Percentiles rank a stretch among this genome's conserved stretches.
Evolutionary conservation across 345 rosid genomes (phyloP).

Genomic region (Zanthoxylum bungeanum): DNA sequence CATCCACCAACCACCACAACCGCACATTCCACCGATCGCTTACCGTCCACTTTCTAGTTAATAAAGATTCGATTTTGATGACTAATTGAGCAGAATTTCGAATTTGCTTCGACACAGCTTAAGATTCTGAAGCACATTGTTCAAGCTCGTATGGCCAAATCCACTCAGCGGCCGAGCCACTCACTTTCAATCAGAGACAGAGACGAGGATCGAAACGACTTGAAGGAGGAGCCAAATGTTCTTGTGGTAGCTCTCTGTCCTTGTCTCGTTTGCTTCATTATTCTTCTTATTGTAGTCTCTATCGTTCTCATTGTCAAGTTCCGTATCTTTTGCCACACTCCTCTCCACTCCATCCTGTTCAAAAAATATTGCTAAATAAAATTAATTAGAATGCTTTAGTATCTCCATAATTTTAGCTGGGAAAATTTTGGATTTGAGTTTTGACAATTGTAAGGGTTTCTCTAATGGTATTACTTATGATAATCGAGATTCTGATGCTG

Average conservation of each 20-base stretch:
- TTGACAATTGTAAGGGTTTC: slow-evolving; percentile 20
- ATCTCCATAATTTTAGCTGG: neutral
- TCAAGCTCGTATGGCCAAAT: slow-evolving; percentile 34
- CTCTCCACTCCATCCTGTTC: slow-evolving; percentile 52
- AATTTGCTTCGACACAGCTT: slow-evolving; percentile 3
- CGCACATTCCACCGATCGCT: neutral
- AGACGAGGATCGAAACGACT: slow-evolving; percentile 25
- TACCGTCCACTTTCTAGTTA: neutral
- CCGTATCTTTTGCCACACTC: slow-evolving; percentile 63
- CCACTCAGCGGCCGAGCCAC: slow-evolving; percentile 34
- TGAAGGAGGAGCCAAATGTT: slow-evolving; percentile 35
- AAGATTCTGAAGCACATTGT: slow-evolving; percentile 8
- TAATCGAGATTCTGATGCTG: slow-evolving; percentile 26
- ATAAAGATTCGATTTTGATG: slow-evolving; percentile 36
- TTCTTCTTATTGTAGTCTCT: slow-evolving; percentile 45
- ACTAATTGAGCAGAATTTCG: slow-evolving; percentile 8
- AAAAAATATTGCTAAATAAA: slow-evolving; percentile 44
- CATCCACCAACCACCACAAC: neutral
- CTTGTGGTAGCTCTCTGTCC: slow-evolving; percentile 49
- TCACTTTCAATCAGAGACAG: slow-evolving; percentile 33
- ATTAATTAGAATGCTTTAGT: neutral
- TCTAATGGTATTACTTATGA: slow-evolving; percentile 28
- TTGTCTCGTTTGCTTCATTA: slow-evolving; percentile 50
- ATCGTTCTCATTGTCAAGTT: slow-evolving; percentile 54
- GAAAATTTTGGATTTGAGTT: slow-evolving; percentile 6